phyloP scores from a whole-genome alignment of 345 rosid genomes.

The Rhodamnia argentea region DNA sequence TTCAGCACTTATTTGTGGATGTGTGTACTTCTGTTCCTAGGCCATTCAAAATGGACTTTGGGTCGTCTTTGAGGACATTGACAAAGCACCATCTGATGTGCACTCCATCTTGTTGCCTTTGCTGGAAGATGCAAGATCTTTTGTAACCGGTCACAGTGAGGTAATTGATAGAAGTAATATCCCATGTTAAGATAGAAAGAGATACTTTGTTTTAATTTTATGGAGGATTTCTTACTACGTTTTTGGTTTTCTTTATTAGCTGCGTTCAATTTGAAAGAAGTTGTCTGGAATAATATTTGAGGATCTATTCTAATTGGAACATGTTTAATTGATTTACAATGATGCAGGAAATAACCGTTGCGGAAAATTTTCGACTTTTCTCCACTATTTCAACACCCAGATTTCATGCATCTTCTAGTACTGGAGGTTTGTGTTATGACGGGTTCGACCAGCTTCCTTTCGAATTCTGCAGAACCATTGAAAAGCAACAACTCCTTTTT shows the following conservation, averaged over 20 bases:
- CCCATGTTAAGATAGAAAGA: background rate
- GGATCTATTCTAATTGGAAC: background rate
- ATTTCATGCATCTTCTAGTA: constrained; percentile 23
- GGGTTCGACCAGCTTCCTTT: background rate
- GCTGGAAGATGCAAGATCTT: constrained; percentile 67
- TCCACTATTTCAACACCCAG: constrained; percentile 71
- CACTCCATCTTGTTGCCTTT: constrained; percentile 71
- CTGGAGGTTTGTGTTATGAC: constrained; percentile 36
- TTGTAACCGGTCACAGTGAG: constrained; percentile 71
- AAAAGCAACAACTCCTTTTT: background rate
- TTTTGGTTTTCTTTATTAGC: background rate
- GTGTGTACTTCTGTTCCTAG: constrained; percentile 16
- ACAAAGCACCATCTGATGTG: constrained; percentile 88
- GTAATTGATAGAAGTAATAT: constrained; percentile 15
- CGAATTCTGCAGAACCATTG: background rate
- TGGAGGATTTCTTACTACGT: background rate
- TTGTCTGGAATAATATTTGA: background rate
- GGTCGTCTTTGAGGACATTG: constrained; percentile 95
- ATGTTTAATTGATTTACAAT: background rate
- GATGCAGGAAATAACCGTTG: constrained; percentile 69
- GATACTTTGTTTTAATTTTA: background rate
- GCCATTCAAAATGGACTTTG: constrained; percentile 77
- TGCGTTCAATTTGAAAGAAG: background rate
- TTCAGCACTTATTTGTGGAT: background rate
- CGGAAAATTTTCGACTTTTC: constrained; percentile 78